Evolutionary conservation across 2,329 filamentous ascomycete genomes (phyloP).

Genomic region (Cercospora berteroae): DNA sequence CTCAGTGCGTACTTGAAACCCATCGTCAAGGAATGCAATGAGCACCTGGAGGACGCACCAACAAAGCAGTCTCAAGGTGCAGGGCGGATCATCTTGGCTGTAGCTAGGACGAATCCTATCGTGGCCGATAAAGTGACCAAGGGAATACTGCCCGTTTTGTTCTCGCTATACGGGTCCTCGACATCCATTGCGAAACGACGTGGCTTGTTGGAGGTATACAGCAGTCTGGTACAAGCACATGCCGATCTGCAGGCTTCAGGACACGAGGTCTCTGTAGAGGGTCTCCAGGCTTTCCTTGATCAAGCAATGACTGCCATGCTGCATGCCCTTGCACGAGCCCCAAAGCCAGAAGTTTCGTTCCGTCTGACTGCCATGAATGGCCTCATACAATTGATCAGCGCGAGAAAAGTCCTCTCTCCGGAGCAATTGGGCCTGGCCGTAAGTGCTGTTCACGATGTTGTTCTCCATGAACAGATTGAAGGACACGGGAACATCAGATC

Average conservation of each 20-base stretch:
- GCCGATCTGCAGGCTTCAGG: constrained; percentile 51
- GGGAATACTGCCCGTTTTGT: constrained; percentile 56
- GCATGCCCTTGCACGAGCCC: constrained; percentile 45
- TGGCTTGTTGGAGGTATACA: constrained; percentile 61
- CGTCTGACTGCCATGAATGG: constrained; percentile 47
- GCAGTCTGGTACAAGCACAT: constrained; percentile 58
- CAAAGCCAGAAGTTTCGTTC: constrained; percentile 51
- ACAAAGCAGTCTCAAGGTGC: constrained; percentile 66
- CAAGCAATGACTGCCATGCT: constrained; percentile 45
- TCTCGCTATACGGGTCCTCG: constrained; percentile 60
- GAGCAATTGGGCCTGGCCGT: constrained; percentile 51
- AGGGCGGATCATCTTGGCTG: constrained; percentile 58
- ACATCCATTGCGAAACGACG: constrained; percentile 62
- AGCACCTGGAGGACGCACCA: constrained; percentile 66
- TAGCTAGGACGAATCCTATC: constrained; percentile 55
- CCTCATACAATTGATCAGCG: constrained; percentile 44
- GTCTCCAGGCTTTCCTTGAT: constrained; percentile 42
- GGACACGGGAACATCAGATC: constrained; percentile 58
- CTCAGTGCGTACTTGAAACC: constrained; percentile 57
- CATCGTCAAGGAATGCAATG: constrained; percentile 65
- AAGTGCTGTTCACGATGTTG: constrained; percentile 60
- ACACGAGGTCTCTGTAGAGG: constrained; percentile 36
- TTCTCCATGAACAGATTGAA: constrained; percentile 58
- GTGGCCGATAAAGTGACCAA: constrained; percentile 57
- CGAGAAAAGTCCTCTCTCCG: constrained; percentile 43